Conservation (phyloP, 768 basidiomycete species). For the Termitomyces sp. region DNA sequence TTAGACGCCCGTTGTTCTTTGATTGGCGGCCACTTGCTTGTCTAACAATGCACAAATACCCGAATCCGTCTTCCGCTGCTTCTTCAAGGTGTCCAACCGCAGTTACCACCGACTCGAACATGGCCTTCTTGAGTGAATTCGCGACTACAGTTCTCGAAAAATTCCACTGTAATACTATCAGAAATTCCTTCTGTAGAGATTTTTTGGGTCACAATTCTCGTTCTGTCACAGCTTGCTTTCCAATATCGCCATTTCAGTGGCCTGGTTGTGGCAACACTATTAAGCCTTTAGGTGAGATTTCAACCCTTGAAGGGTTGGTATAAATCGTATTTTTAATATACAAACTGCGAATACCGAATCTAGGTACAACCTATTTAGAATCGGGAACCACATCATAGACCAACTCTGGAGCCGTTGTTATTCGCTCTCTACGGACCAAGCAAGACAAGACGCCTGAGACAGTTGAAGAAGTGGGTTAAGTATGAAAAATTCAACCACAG, state of each 20-base stretch:
- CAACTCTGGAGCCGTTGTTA: not conserved
- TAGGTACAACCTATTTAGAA: conserved; percentile 1
- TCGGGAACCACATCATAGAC: not conserved
- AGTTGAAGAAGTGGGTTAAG: conserved; percentile 1
- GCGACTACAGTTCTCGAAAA: not conserved
- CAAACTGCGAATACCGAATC: conserved; percentile 4
- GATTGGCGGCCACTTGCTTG: conserved; percentile 12
- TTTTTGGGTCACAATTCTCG: not conserved
- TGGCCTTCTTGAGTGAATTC: not conserved
- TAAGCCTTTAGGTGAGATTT: not conserved
- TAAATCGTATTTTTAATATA: not conserved
- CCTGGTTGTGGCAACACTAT: not conserved
- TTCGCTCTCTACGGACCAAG: not conserved
- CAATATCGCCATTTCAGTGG: not conserved
- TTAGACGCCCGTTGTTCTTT: conserved; percentile 13
- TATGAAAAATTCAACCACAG: conserved; percentile 5
- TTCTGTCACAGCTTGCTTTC: not conserved
- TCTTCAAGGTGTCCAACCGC: not conserved
- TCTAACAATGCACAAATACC: conserved; percentile 13
- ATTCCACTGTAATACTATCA: not conserved
- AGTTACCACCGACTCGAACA: not conserved
- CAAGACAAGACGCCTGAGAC: conserved; percentile 1
- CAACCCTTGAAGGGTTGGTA: conserved; percentile 2
- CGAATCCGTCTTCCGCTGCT: not conserved
- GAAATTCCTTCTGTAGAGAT: not conserved